Evolutionary conservation across 371 early-diverging fungal genomes (phyloP).

Genomic region (Basidiobolus meristosporus): DNA sequence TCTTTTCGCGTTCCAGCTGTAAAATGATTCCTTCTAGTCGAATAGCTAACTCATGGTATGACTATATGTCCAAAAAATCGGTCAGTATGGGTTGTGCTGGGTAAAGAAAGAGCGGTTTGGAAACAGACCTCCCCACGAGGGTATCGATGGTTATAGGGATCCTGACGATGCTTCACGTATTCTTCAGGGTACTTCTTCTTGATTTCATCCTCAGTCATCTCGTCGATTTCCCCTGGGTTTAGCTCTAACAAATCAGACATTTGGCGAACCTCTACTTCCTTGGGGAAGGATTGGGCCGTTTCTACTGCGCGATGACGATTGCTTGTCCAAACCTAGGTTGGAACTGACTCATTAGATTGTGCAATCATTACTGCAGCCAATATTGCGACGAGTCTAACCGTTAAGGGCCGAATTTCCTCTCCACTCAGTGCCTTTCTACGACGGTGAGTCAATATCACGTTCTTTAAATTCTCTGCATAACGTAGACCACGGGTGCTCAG

Average conservation of each 20-base stretch:
- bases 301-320: constrained; percentile 44
- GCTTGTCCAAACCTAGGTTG: constrained; percentile 57
- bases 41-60: constrained; percentile 38
- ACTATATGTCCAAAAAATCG: constrained; percentile 12
- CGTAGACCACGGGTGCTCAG: too few relatives aligned
- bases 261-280: constrained; percentile 24
- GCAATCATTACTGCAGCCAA: too few relatives aligned
- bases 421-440: too few relatives aligned
- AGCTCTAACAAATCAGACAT: constrained; percentile 58
- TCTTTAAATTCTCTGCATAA: constrained; percentile 35
- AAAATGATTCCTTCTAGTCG: constrained; percentile 44
- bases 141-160: constrained; percentile 60
- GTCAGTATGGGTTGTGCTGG: too few relatives aligned
- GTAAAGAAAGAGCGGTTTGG: too few relatives aligned
- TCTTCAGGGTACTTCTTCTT: constrained; percentile 63
- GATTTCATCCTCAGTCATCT: constrained; percentile 63
- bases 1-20: constrained; percentile 60
- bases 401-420: too few relatives aligned
- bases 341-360: too few relatives aligned
- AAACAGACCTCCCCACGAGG: constrained; percentile 48
- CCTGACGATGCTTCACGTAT: constrained; percentile 27
- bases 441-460: constrained; percentile 24
- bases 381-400: too few relatives aligned
- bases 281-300: constrained; percentile 36
- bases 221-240: constrained; percentile 73